A percentile compares a stretch with the other conserved stretches of the same genome.
Evolutionary conservation across 2,329 filamentous ascomycete genomes (phyloP).

Genomic region (Exserohilum turcica): DNA sequence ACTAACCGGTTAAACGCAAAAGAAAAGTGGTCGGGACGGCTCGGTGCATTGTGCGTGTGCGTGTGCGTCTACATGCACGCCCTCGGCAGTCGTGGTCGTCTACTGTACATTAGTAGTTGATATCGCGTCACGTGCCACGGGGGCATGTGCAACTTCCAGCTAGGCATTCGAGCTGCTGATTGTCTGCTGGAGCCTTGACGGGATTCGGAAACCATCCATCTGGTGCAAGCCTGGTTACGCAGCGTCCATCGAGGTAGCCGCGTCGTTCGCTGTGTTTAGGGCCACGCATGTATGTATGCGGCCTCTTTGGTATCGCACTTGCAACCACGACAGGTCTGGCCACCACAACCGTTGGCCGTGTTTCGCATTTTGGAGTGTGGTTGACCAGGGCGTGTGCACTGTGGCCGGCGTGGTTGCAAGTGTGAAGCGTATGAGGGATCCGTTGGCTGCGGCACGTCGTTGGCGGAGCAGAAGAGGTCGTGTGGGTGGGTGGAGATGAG

Average conservation of each 20-base stretch:
- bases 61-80: neutral
- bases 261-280: neutral
- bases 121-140: too few species aligned
- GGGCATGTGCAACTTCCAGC: too few species aligned
- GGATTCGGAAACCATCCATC: too few species aligned
- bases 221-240: too few species aligned
- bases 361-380: too few species aligned
- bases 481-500: too few species aligned
- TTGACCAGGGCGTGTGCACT: too few species aligned
- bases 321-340: neutral
- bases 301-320: neutral
- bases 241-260: neutral
- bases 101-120: neutral
- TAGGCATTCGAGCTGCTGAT: too few species aligned
- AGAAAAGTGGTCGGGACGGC: conserved; percentile 3
- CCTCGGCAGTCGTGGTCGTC: neutral
- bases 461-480: too few species aligned
- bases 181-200: too few species aligned
- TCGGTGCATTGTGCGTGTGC: neutral
- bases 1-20: conserved; percentile 1
- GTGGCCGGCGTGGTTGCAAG: neutral
- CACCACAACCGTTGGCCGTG: too few species aligned
- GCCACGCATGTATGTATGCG: neutral
- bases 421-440: neutral
- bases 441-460: too few species aligned